Base-by-base conservation (phyloP, 2,329 filamentous ascomycete genomes). In the Beauveria sp. region DNA sequence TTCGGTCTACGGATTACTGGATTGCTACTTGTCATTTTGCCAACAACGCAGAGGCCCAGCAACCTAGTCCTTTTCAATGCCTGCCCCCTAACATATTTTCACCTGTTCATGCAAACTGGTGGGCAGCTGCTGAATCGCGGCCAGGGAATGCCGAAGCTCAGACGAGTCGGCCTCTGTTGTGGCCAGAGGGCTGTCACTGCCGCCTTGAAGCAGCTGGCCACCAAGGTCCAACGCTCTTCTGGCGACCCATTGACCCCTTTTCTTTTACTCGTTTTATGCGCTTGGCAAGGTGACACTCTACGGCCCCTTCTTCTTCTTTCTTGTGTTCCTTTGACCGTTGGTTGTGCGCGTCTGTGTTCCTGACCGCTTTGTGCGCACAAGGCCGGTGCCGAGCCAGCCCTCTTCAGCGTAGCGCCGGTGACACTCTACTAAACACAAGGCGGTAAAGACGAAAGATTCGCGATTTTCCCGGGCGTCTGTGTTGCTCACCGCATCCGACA, bases 361-460 rank as follows among this genome's bases (percentile, higher is more conserved):
- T 59, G 57, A 59, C 57, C 57, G 57, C 57, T 49, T 38, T 38
- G 26, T 42, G 40, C 52, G 34, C 22, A 59, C 46, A 18, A 59
- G 24, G 24, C 26, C 47, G n/a, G 46, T 38, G 52, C 46, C 18
- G 52, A 34, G 12, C 38, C 47, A 18, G 46, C 26, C 38, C 49
- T 50, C 20, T 51, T 22, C 20, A 50, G 30, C n/a, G 45, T 34
- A 45, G 57, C 49, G 57, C 57, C 34, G 8, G 57, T 59, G 38
- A 46, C 40, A 52, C 57, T 40, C 24, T 42, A 26, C 57, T 24
- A 40, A 52, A 45, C 49, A 59, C 57, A 52, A 46, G 57, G 57
- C 57, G 57, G 57, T 59, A 59, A 59, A 42, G 30, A 58, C n/a
- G 26, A n/a, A 42, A 8, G 12, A 22, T 5, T n/a, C n/a, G 43